A percentile compares a stretch with the other conserved stretches of the same genome.
phyloP scores from a whole-genome alignment of 345 rosid species.

The Sonneratia caseolaris region DNA sequence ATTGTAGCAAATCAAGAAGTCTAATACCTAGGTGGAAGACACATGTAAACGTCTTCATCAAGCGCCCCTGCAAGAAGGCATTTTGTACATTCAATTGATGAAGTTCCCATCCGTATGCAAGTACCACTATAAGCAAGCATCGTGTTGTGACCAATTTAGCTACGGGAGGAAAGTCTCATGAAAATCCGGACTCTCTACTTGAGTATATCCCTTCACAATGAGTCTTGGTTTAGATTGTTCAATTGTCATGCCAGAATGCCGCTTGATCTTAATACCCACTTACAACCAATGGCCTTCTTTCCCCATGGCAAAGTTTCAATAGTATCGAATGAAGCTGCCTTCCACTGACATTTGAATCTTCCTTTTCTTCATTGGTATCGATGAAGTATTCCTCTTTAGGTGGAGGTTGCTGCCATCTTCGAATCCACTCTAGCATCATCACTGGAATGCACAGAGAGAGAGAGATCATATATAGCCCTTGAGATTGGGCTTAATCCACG shows the following conservation, averaged over 20 bases:
- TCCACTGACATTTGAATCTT: too few species aligned
- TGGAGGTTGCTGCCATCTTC: too few species aligned
- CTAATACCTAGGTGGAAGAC: neutral
- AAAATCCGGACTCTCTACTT: neutral
- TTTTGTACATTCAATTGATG: neutral
- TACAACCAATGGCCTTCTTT: neutral
- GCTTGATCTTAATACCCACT: slow-evolving; percentile 6
- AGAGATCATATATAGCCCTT: too few species aligned
- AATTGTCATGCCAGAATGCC: neutral
- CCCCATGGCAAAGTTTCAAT: neutral
- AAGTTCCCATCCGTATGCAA: neutral
- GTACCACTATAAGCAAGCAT: neutral
- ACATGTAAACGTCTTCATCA: neutral
- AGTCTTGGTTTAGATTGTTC: slow-evolving; percentile 2
- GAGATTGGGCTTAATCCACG: too few species aligned
- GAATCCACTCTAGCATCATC: too few species aligned
- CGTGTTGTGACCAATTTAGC: neutral
- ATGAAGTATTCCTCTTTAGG: too few species aligned
- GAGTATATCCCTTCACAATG: slow-evolving; percentile 3
- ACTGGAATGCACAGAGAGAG: too few species aligned
- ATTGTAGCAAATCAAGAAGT: neutral
- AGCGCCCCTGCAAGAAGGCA: neutral
- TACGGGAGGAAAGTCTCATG: neutral
- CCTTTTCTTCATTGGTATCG: too few species aligned
- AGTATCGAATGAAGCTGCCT: too few species aligned